Base-by-base conservation (phyloP, 306 rosid genomes). In the Cucurbita ficifolia region DNA sequence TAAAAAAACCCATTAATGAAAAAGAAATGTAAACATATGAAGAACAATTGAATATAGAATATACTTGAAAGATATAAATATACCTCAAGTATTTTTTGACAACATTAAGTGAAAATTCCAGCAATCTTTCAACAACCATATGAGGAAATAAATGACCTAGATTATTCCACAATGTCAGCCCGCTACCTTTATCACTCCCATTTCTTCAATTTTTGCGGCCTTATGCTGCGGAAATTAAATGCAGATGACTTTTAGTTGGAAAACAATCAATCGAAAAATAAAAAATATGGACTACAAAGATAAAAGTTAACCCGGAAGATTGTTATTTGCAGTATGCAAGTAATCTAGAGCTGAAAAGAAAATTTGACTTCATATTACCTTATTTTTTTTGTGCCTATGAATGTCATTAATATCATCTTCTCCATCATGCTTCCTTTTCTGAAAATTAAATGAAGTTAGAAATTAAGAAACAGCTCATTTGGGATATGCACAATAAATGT, bases 371-470 rank as follows among this genome's bases (percentile, higher is more conserved):
- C 74, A 40, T 77, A 85, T 94, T 91, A 94, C 99, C 99, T 95
- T 95, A 80, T 96, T 95, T 86, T 89, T 95, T 85, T 91, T 95
- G 89, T 91, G 99, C 71, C 89, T 89, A 88, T 95, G 96, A 79
- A 88, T 82, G 77, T 95, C 96, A 73, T 83, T 87, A 72, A 83
- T 77, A 72, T 91, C 97, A 78, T 91, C 97, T 75, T 95, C 99
- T 57, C 97, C 99, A 64, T 91, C 97, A 55, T 95, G 99, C 94
- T 91, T 91, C 88, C 99, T 83, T 84, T 94, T 94, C 99, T 94
- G 95, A 52, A 79, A 87, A 61, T 70, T 18, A 78, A 24, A 84
- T 38, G 46, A 58, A 79, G 21, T 49, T 70, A 50, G 10, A 48
- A 50, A 48, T 12, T 70, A 45, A 69, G 56, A 69, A 65, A 12